Percentiles rank a stretch among this genome's conserved stretches.
phyloP scores from a whole-genome alignment of 768 basidiomycete genomes.

The Obba rivulosa region DNA sequence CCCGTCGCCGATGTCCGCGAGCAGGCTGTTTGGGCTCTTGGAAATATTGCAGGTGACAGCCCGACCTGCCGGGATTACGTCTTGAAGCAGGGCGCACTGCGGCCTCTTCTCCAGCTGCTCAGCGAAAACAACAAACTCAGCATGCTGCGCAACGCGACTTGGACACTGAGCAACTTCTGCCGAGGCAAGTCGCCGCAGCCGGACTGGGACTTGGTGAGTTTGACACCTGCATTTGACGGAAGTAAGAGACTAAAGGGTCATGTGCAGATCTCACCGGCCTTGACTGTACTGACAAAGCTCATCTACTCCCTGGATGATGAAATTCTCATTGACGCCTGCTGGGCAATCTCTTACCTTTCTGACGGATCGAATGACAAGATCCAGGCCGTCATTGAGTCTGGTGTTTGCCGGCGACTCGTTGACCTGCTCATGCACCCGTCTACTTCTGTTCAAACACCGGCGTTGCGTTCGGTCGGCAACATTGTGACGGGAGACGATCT shows the following conservation, averaged over 20 bases:
- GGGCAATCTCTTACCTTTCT: conserved; percentile 99
- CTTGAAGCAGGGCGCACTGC: conserved; percentile 85
- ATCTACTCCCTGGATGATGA: conserved; percentile 99
- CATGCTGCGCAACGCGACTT: conserved; percentile 98
- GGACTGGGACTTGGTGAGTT: conserved; percentile 88
- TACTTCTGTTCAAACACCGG: conserved; percentile 96
- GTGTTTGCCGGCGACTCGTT: conserved; percentile 94
- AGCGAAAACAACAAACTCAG: conserved; percentile 98
- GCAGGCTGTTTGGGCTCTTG: conserved; percentile 99
- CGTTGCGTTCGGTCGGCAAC: conserved; percentile 96
- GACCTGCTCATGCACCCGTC: conserved; percentile 95
- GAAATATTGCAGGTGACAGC: conserved; percentile 98
- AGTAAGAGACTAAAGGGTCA: background rate
- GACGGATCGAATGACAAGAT: conserved; percentile 99
- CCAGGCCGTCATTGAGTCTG: conserved; percentile 98
- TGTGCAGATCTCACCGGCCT: conserved; percentile 89
- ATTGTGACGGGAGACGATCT: conserved; percentile 99
- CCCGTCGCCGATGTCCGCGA: conserved; percentile 94
- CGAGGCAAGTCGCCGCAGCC: conserved; percentile 97
- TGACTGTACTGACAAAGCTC: conserved; percentile 94
- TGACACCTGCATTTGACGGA: too few relatives aligned
- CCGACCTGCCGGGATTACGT: conserved; percentile 97
- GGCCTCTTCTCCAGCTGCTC: conserved; percentile 83
- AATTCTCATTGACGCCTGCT: conserved; percentile 98
- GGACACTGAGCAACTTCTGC: conserved; percentile 99